A percentile compares a stretch with the other conserved stretches of the same genome.
These are phyloP conservation scores for Fistulinella prunicolor DNA, from an alignment of 768 basidiomycete genomes.

Conservation along the genomic window DNA sequence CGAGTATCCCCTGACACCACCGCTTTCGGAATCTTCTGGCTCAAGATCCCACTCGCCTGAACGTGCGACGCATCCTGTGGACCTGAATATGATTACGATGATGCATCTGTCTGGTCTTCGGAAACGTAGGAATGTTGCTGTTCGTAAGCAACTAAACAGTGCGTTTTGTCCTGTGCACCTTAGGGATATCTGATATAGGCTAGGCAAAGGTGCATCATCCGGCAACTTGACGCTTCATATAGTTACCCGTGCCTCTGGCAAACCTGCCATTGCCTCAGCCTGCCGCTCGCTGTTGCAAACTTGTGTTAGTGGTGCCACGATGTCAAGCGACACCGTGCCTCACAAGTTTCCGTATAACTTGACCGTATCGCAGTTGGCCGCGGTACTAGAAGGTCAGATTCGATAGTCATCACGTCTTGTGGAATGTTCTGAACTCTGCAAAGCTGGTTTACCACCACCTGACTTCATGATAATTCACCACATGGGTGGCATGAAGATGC, in stretches of 20 bases:
- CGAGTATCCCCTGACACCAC: slow-evolving; percentile 76
- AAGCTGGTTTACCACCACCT: slow-evolving; percentile 55
- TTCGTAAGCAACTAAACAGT: slow-evolving; percentile 24
- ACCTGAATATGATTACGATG: slow-evolving; percentile 21
- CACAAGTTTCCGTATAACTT: slow-evolving; percentile 30
- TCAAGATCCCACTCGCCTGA: slow-evolving; percentile 63
- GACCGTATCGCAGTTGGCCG: slow-evolving; percentile 45
- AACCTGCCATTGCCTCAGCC: slow-evolving; percentile 58
- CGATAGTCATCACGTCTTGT: not conserved
- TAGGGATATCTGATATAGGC: slow-evolving; percentile 10
- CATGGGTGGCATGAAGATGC: slow-evolving; percentile 37
- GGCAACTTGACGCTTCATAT: slow-evolving; percentile 49
- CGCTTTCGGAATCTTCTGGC: slow-evolving; percentile 66
- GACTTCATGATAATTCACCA: slow-evolving; percentile 78
- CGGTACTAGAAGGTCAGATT: slow-evolving; percentile 56
- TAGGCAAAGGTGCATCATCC: slow-evolving; percentile 9
- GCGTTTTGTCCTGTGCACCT: slow-evolving; percentile 7
- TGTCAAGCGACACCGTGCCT: not conserved
- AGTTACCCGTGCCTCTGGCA: slow-evolving; percentile 57
- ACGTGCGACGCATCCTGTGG: slow-evolving; percentile 3
- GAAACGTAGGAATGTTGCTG: slow-evolving; percentile 26
- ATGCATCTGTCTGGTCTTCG: slow-evolving; percentile 11
- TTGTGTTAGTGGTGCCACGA: not conserved
- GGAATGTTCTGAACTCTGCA: slow-evolving; percentile 37
- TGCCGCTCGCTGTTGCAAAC: slow-evolving; percentile 44